Base-by-base conservation (phyloP, 1,139 yeast genomes). In the Lodderomyces oxycetoniae region DNA sequence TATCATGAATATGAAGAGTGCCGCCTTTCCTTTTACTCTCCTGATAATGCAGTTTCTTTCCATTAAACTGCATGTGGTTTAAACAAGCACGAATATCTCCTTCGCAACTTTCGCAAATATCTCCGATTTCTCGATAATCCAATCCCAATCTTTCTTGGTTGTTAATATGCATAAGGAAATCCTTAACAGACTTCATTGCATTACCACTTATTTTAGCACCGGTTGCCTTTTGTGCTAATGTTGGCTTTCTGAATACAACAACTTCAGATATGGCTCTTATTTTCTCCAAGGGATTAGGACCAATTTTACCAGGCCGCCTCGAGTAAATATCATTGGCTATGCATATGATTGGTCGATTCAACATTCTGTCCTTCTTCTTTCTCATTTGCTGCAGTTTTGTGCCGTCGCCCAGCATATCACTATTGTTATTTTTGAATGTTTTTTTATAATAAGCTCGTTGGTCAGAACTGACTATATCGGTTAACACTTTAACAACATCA, bases 1-100 rank as follows among this genome's bases (percentile, higher is more conserved):
- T 45, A 52, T 81, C 89, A 6, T 24, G 26, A 6, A 24, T 10
- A 24, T 11, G 7, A 8, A 14, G 9, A 12, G 11, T 24, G 7
- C 14, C 9, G 7, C 9, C 10, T 7, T 7, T 19, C 10, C 10
- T 19, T 7, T 10, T 19, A 19, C 10, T 7, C 9, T 10, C 10
- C 9, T 19, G 22, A 10, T 19, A 7, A 10, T 19, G 22, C n/a
- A 40, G 14, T 34, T 41, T 39, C 24, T 55, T 43, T 11, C 71
- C 63, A 35, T 70, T 73, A 49, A 89, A 88, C 48, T 91, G 98
- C 27, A 91, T 57, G 47, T 82, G 74, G 51, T 91, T 91, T 32
- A 91, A 66, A 52, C 96, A 83, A 24, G 89, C 86, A 46, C 98
- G 65, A 21, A 91, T 68, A 57, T 91, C 98, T 28, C 88, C 87